Evolutionary conservation across 768 basidiomycete genomes (phyloP), one percentile per base, ranked within the genome.

Genomic region (Trametes villosa): DNA sequence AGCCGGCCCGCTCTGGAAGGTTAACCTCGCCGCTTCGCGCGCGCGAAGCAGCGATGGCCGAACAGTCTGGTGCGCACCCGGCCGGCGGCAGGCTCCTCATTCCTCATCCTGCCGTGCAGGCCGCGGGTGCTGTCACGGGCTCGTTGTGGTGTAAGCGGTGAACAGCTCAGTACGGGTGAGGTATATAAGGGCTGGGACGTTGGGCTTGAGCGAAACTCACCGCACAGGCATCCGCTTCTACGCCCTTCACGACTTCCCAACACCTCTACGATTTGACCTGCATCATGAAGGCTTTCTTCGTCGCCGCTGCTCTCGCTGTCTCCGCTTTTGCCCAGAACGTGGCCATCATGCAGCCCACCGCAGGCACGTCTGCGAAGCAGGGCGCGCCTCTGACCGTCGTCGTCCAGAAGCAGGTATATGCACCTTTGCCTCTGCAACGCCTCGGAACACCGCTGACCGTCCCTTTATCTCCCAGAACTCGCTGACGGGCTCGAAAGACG

Each of bases 251-350:
- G n/a, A n/a, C n/a, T n/a, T n/a, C n/a, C n/a, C n/a, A n/a, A n/a
- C n/a, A n/a, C 44, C 11, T 46, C 15, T 47, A 17, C 24, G 11
- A 26, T 1, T 8, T 6, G 4, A 20, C 11, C 47, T 7, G 1
- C 12, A 51, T 15, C 22, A 51, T 51, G 49, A 51, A 51, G 49
- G 49, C 49, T 24, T 31, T 24, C 17, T 51, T 51, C 20, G 49
- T 51, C 20, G 49, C 49, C 5, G 33, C 36, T 24, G 49, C 49
- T 11, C 24, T 51, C 33, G 49, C 11, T 15, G 49, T n/a, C 20
- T 34, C 49, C 4, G 49, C 49, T 22, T 26, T 51, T 18, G 49
- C 49, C 4, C 49, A 51, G 49, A 26, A 12, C 22, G 49, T 24
- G 33, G 17, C 20, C 4, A 51, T 51, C 20, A 9, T 22, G 11